Conservation (phyloP, 2,329 filamentous ascomycete genomes). For the Cordyceps pruinosa region DNA sequence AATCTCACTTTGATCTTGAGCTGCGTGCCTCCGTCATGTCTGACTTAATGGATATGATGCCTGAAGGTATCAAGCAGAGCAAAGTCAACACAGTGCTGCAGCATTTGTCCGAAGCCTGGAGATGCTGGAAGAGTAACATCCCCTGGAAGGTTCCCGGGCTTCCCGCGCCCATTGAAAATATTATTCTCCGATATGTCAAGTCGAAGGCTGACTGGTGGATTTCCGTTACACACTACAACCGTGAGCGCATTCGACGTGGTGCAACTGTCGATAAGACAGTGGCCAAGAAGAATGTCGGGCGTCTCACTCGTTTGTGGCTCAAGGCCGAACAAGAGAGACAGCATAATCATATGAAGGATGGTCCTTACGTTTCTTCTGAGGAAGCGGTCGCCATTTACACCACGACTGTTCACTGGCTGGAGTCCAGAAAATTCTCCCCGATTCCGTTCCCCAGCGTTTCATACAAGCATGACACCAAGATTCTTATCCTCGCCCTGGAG, state of each 20-base stretch:
- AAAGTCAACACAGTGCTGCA: constrained; percentile 98
- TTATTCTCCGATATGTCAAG: constrained; percentile 97
- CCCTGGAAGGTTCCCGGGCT: constrained; percentile 98
- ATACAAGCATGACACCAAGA: constrained; percentile 99
- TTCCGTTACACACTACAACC: constrained; percentile 96
- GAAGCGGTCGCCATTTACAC: constrained; percentile 98
- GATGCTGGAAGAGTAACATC: constrained; percentile 99
- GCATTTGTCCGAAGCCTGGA: constrained; percentile 95
- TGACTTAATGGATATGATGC: constrained; percentile 99
- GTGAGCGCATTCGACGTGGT: constrained; percentile 90
- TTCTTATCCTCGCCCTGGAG: constrained; percentile 90
- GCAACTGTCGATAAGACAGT: constrained; percentile 99
- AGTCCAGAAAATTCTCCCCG: constrained; percentile 95
- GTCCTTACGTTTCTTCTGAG: constrained; percentile 95
- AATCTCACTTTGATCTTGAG: constrained; percentile 96
- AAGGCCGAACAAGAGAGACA: constrained; percentile 98
- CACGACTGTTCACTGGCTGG: constrained; percentile 96
- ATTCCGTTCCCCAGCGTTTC: constrained; percentile 98
- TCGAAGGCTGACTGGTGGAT: constrained; percentile 99
- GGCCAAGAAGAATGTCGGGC: constrained; percentile 96
- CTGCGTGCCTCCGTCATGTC: constrained; percentile 97
- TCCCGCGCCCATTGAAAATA: constrained; percentile 95
- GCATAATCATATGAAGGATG: constrained; percentile 99
- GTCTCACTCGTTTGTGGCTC: constrained; percentile 89
- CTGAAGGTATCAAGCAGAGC: constrained; percentile 98